phyloP scores from a whole-genome alignment of 495 filamentous ascomycete genomes.

The Glarea lozoyensis region DNA sequence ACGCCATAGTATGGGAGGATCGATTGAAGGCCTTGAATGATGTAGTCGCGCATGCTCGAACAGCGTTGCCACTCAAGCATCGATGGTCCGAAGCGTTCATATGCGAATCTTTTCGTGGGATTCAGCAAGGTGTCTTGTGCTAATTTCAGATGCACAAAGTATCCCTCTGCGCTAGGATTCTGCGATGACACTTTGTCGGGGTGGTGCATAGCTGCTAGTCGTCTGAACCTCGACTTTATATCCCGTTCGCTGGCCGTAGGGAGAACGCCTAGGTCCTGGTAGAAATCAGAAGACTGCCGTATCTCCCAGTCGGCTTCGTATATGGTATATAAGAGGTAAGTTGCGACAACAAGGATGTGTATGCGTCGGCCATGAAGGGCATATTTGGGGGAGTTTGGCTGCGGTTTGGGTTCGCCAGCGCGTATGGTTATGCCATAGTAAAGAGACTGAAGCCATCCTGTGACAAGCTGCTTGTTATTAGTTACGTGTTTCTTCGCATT shows the following conservation, averaged over 20 bases:
- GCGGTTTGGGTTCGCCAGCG: conserved; percentile 75
- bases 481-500: conserved; percentile 8
- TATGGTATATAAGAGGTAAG: conserved; percentile 87
- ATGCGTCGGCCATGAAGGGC: conserved; percentile 68
- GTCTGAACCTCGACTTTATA: conserved; percentile 78
- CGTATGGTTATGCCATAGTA: conserved; percentile 89
- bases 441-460: conserved; percentile 66
- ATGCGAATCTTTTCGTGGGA: conserved; percentile 76
- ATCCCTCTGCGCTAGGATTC: conserved; percentile 37
- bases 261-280: conserved; percentile 60
- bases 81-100: conserved; percentile 83
- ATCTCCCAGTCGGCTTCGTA: conserved; percentile 86
- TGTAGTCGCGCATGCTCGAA: conserved; percentile 63
- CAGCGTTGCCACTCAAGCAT: conserved; percentile 60
- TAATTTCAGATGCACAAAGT: conserved; percentile 73
- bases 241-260: conserved; percentile 59
- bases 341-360: conserved; percentile 67
- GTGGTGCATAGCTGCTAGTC: conserved; percentile 76
- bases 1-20: conserved; percentile 53
- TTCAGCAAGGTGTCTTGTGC: conserved; percentile 79
- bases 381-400: conserved; percentile 60
- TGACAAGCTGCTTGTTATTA: conserved; percentile 50
- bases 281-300: conserved; percentile 62
- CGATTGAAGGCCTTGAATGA: conserved; percentile 51
- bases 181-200: conserved; percentile 64